phyloP scores from a whole-genome alignment of 768 basidiomycete genomes.

The Mrakia frigida region DNA sequence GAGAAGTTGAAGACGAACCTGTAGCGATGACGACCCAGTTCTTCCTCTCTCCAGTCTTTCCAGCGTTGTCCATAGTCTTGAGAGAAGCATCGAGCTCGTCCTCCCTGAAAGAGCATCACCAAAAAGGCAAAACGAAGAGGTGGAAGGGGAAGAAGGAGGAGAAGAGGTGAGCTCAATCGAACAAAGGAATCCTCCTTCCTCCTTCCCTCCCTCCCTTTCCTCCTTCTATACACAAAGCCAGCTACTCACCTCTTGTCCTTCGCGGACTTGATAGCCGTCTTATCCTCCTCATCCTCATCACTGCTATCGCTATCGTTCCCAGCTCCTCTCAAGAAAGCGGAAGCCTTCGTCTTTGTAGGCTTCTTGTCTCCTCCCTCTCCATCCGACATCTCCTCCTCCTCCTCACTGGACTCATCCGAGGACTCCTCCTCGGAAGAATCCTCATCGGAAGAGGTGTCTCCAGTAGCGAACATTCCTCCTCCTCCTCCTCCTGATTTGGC shows the following conservation, averaged over 20 bases:
- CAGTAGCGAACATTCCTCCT: slow-evolving; percentile 33
- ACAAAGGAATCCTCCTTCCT: slow-evolving; percentile 3
- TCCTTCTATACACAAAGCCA: neutral
- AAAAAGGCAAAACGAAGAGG: neutral
- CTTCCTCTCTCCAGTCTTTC: slow-evolving; percentile 65
- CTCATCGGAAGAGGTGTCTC: slow-evolving; percentile 31
- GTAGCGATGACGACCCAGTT: slow-evolving; percentile 91
- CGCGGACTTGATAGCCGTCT: slow-evolving; percentile 30
- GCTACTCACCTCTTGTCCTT: slow-evolving; percentile 31
- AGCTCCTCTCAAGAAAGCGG: slow-evolving; percentile 26
- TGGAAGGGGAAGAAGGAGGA: neutral
- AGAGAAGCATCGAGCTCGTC: slow-evolving; percentile 93
- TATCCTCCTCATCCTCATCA: slow-evolving; percentile 30
- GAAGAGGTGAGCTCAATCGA: neutral
- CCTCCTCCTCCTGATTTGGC: slow-evolving; percentile 24
- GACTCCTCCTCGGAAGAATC: slow-evolving; percentile 29
- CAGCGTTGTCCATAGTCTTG: slow-evolving; percentile 85
- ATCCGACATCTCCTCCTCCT: slow-evolving; percentile 34
- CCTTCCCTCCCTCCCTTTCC: neutral
- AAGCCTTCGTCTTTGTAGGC: slow-evolving; percentile 28
- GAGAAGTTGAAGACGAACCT: slow-evolving; percentile 53
- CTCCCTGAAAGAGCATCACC: slow-evolving; percentile 43
- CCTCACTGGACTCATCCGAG: slow-evolving; percentile 23
- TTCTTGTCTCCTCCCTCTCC: slow-evolving; percentile 28
- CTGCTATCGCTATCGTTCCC: slow-evolving; percentile 1